Percentiles rank a stretch among this genome's conserved stretches.
Conservation (phyloP, 2,329 filamentous ascomycete genomes). For the Amylocarpus encephaloides region DNA sequence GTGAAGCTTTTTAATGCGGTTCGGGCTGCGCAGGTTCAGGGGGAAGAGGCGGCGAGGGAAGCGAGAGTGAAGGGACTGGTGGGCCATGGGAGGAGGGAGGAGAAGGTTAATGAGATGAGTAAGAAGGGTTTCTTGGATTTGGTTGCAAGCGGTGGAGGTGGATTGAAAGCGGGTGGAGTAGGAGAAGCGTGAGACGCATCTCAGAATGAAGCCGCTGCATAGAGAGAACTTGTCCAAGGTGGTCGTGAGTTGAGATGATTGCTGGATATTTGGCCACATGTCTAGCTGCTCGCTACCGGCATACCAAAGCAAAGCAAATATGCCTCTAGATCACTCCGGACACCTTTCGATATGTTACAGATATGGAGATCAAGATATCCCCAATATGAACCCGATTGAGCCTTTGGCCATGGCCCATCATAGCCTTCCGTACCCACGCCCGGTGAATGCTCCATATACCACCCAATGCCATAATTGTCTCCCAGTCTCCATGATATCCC, state of each 20-base stretch:
- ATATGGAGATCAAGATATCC: background rate
- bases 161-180: conserved; percentile 51
- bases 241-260: background rate
- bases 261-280: conserved; percentile 6
- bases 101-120: conserved; percentile 91
- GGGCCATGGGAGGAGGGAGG: conserved; percentile 72
- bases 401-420: background rate
- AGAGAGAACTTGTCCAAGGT: conserved; percentile 23
- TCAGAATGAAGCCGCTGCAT: conserved; percentile 1
- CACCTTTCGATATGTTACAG: background rate
- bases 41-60: conserved; percentile 66
- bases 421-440: background rate
- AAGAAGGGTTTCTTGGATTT: conserved; percentile 94
- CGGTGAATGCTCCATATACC: conserved; percentile 7
- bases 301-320: background rate
- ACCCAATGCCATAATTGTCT: conserved; percentile 8
- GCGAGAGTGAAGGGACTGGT: conserved; percentile 67
- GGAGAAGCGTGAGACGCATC: conserved; percentile 29
- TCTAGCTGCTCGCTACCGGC: background rate
- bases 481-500: conserved; percentile 15
- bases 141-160: conserved; percentile 62
- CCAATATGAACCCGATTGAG: background rate
- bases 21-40: conserved; percentile 84
- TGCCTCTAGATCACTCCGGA: background rate
- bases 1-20: conserved; percentile 97